Evolutionary conservation across 148 eudicot genomes (phyloP).

Genomic region (Rhododendron kiyosumense): DNA sequence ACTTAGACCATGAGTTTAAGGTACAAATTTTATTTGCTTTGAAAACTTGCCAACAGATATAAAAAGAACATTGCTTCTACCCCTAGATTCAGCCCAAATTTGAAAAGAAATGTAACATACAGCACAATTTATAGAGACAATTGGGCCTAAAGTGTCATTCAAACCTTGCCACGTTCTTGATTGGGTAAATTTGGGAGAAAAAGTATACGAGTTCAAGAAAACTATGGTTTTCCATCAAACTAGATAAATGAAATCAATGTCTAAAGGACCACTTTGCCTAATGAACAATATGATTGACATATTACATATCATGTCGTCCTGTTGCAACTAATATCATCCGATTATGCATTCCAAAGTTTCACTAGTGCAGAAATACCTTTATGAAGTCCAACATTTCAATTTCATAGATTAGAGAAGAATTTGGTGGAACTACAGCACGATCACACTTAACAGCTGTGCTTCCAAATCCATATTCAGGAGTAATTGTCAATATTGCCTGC

Average conservation of each 20-base stretch:
- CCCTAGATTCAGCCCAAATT: not conserved
- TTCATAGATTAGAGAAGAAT: constrained; percentile 44
- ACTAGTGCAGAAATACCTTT: constrained; percentile 29
- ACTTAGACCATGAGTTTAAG: not conserved
- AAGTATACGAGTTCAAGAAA: not conserved
- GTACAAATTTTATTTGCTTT: not conserved
- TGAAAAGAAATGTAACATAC: not conserved
- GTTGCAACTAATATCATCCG: not conserved
- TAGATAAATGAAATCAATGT: not conserved
- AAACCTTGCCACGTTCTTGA: not conserved
- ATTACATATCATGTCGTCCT: not conserved
- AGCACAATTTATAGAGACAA: not conserved
- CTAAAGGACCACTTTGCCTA: not conserved
- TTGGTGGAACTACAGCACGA: constrained; percentile 47
- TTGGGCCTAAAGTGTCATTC: not conserved
- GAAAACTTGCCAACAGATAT: not conserved
- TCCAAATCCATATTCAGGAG: constrained; percentile 56
- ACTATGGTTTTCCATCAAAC: not conserved
- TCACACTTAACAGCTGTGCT: constrained; percentile 36
- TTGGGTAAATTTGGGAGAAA: not conserved
- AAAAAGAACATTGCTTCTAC: not conserved
- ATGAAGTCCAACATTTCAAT: constrained; percentile 57
- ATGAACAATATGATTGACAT: not conserved
- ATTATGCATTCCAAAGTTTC: not conserved
- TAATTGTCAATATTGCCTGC: constrained; percentile 43